A percentile compares a stretch with the other conserved stretches of the same genome.
These are phyloP conservation scores for Bryoglossum gracile DNA, from an alignment of 495 filamentous ascomycete genomes.

Conservation along the genomic window DNA sequence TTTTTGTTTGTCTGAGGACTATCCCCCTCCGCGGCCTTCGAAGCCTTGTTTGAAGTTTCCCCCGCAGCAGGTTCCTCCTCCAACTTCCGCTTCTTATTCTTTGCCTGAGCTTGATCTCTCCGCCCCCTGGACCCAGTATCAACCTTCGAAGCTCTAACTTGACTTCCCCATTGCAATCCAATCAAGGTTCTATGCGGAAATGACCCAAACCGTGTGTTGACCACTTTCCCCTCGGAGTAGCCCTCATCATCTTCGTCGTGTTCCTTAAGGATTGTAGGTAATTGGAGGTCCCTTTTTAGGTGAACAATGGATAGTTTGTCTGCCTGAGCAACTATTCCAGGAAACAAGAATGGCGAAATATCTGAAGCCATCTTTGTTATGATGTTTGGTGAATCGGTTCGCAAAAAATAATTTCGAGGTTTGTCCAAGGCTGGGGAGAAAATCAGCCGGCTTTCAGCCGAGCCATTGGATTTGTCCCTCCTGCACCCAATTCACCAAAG, in stretches of 20 bases:
- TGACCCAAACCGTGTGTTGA: slow-evolving; percentile 90
- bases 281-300: slow-evolving; percentile 72
- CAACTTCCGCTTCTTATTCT: slow-evolving; percentile 50
- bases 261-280: slow-evolving; percentile 62
- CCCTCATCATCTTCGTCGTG: slow-evolving; percentile 55
- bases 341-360: slow-evolving; percentile 65
- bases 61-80: slow-evolving; percentile 31
- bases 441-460: slow-evolving; percentile 5
- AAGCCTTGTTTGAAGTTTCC: slow-evolving; percentile 19
- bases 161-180: slow-evolving; percentile 78
- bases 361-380: slow-evolving; percentile 17
- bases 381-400: no score
- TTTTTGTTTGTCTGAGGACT: slow-evolving; percentile 19
- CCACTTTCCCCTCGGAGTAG: slow-evolving; percentile 73
- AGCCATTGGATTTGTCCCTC: slow-evolving; percentile 9
- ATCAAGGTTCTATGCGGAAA: slow-evolving; percentile 88
- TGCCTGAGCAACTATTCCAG: slow-evolving; percentile 45
- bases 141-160: slow-evolving; percentile 81
- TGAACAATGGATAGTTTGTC: slow-evolving; percentile 69
- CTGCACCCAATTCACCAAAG: no score
- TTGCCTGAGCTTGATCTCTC: slow-evolving; percentile 41
- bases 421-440: no score
- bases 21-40: slow-evolving; percentile 20
- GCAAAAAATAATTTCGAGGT: no score
- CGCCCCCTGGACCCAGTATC: slow-evolving; percentile 77